A percentile compares a stretch with the other conserved stretches of the same genome.
Conservation (phyloP, 225 moss, liverwort and hornwort genomes). For the Sphagnum contortum region DNA sequence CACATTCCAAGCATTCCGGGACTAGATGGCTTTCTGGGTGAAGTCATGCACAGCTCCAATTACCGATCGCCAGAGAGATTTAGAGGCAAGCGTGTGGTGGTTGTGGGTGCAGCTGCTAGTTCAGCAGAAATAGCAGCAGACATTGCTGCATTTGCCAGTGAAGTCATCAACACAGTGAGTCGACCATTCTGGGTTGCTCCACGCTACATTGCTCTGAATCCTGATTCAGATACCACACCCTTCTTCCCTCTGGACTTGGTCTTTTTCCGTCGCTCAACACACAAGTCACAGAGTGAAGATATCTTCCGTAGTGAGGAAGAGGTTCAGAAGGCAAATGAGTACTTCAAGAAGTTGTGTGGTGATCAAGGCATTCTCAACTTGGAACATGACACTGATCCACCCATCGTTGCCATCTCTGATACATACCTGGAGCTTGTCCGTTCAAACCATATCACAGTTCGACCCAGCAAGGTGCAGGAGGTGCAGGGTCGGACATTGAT, state of each 20-base stretch:
- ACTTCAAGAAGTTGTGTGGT: constrained; percentile 8
- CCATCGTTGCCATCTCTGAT: constrained; percentile 2
- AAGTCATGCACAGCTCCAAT: constrained; percentile 8
- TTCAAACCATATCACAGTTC: constrained; percentile 8
- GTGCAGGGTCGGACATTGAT: constrained; percentile 5
- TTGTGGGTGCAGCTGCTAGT: constrained; percentile 9
- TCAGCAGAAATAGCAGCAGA: constrained; percentile 6
- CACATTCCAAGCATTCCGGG: constrained; percentile 7
- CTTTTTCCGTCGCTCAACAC: constrained; percentile 6
- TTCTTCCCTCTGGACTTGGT: constrained; percentile 12
- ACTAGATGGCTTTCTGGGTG: constrained; percentile 4
- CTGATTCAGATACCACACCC: constrained; percentile 7
- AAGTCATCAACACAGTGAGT: constrained; percentile 4
- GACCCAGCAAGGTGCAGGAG: constrained; percentile 3
- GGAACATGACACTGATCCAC: constrained; percentile 3
- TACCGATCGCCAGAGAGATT: constrained; percentile 7
- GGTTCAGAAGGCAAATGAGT: neutral
- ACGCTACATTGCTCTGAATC: constrained; percentile 9
- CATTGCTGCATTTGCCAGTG: constrained; percentile 6
- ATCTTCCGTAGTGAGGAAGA: neutral
- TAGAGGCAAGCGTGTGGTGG: constrained; percentile 11
- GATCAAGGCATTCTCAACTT: constrained; percentile 13
- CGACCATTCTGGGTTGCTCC: constrained; percentile 7
- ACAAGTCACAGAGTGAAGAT: neutral
- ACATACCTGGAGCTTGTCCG: constrained; percentile 2